Evolutionary conservation across 1,284 basidiomycete genomes (phyloP).

Genomic region (Puccinia horiana): DNA sequence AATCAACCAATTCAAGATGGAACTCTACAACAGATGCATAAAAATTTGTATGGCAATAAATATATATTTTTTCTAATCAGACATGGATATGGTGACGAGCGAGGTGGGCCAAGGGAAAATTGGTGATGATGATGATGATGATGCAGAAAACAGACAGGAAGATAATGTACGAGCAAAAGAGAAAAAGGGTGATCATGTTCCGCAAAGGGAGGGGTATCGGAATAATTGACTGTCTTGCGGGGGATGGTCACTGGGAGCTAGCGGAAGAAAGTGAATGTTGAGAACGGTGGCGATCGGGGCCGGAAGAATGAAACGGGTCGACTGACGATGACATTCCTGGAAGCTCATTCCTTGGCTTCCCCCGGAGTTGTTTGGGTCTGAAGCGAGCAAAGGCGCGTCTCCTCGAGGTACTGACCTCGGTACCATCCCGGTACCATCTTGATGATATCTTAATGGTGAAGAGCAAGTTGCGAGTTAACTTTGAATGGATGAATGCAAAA

Average conservation of each 20-base stretch:
- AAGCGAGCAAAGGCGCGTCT: constrained; percentile 46
- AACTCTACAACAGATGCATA: not conserved
- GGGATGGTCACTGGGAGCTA: not conserved
- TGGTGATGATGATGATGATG: not conserved
- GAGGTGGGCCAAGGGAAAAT: not conserved
- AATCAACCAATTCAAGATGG: not conserved
- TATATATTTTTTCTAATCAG: not conserved
- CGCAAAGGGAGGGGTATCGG: not conserved
- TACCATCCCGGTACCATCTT: constrained; percentile 43
- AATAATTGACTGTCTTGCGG: not conserved
- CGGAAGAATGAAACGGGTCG: not conserved
- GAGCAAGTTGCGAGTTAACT: not conserved
- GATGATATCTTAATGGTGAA: constrained; percentile 34
- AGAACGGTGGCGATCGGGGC: not conserved
- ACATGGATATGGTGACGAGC: not conserved
- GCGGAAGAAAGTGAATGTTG: not conserved
- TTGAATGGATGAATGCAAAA: not conserved
- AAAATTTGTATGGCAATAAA: not conserved
- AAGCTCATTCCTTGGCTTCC: constrained; percentile 30
- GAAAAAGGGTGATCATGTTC: not conserved
- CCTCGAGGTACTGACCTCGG: constrained; percentile 19
- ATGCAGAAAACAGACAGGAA: not conserved
- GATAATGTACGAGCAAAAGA: not conserved
- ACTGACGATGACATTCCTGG: constrained; percentile 22
- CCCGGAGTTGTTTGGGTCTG: constrained; percentile 42